Evolutionary conservation across 108 stramenopile species (phyloP).

Genomic region (Mayamaea pseudoterrestris): DNA sequence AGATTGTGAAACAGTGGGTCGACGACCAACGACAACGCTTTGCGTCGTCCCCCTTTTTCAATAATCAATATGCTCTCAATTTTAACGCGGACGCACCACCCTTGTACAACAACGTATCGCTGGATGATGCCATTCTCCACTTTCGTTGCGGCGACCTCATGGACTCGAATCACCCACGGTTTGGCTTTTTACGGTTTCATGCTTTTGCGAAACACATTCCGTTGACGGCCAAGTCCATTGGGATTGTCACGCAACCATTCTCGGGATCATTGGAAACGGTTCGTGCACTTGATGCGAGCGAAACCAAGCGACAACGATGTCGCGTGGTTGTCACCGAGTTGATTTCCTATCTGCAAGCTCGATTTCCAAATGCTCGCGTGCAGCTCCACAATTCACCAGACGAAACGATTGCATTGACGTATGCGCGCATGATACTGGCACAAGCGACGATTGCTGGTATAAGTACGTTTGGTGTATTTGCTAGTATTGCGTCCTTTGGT

Average conservation of each 20-base stretch:
- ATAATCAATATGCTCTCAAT: not conserved
- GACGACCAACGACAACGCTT: not conserved
- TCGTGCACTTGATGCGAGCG: not conserved
- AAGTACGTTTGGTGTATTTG: slow-evolving; percentile 7
- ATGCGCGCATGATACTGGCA: slow-evolving; percentile 7
- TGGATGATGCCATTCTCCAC: slow-evolving; percentile 13
- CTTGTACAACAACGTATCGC: not conserved
- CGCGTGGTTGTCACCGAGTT: slow-evolving; percentile 1
- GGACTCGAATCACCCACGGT: not conserved
- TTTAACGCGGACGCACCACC: not conserved
- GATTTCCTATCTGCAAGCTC: slow-evolving; percentile 1
- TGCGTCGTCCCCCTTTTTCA: not conserved
- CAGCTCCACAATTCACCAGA: not conserved
- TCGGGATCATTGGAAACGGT: slow-evolving; percentile 1
- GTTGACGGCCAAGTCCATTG: slow-evolving; percentile 1
- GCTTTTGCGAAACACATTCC: not conserved
- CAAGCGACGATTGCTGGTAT: slow-evolving; percentile 2
- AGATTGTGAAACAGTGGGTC: too few relatives aligned
- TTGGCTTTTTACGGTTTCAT: slow-evolving; percentile 10
- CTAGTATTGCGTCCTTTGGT: slow-evolving; percentile 6
- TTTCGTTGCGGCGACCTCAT: slow-evolving; percentile 16
- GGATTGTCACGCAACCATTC: slow-evolving; percentile 13
- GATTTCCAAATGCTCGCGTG: slow-evolving; percentile 7
- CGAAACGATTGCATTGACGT: slow-evolving; percentile 9
- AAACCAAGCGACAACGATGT: not conserved